Percentiles rank a stretch among this genome's conserved stretches.
Evolutionary conservation across 192 early-diverging fungal species (phyloP).

Genomic region (Coemansia sp.): DNA sequence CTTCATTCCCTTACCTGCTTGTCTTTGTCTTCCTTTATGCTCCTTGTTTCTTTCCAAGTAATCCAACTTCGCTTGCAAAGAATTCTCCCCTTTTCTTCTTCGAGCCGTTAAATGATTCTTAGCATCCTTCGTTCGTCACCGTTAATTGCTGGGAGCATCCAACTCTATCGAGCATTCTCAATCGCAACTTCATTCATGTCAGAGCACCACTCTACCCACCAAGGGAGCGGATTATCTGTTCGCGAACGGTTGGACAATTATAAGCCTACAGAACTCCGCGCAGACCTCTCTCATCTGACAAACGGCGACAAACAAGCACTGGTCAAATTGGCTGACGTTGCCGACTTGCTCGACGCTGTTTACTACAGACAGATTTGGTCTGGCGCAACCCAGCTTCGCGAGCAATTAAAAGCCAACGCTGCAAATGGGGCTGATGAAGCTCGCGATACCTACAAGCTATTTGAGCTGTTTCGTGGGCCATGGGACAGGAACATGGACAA

Average conservation of each 20-base stretch:
- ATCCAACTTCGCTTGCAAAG: no score
- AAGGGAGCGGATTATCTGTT: background rate
- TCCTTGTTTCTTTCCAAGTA: no score
- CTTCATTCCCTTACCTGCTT: no score
- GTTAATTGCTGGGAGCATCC: background rate
- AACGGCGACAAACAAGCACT: slow-evolving; percentile 61
- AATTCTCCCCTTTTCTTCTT: background rate
- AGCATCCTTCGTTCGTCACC: background rate
- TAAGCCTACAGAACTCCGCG: slow-evolving; percentile 55
- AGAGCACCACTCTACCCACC: background rate
- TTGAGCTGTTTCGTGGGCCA: slow-evolving; percentile 67
- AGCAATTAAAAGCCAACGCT: slow-evolving; percentile 47
- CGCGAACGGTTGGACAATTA: slow-evolving; percentile 52
- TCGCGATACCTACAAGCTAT: slow-evolving; percentile 45
- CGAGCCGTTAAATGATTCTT: slow-evolving; percentile 4
- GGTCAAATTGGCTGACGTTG: slow-evolving; percentile 60
- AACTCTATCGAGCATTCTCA: slow-evolving; percentile 15
- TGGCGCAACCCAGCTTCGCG: slow-evolving; percentile 57
- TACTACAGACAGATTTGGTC: slow-evolving; percentile 70
- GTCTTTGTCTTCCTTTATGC: no score
- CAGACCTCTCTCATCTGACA: slow-evolving; percentile 60
- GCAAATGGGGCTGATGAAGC: slow-evolving; percentile 18
- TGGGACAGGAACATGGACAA: background rate
- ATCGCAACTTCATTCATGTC: slow-evolving; percentile 4
- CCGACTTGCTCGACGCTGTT: slow-evolving; percentile 59